These are phyloP conservation scores for Carex cristatella DNA, from an alignment of 176 grass and related monocot species.

Conservation along the genomic window DNA sequence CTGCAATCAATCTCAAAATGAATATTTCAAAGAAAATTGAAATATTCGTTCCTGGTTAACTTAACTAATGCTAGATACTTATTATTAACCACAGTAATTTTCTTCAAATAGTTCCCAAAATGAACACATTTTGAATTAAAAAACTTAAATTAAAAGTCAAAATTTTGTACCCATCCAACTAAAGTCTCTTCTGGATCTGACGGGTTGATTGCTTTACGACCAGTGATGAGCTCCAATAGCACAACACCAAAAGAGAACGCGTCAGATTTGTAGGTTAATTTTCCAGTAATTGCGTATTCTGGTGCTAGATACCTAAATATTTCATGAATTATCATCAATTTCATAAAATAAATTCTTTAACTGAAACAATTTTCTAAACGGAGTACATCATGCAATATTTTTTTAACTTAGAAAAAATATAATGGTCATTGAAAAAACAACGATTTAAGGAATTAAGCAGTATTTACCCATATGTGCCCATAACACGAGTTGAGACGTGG, in stretches of 20 bases:
- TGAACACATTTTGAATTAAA: neutral
- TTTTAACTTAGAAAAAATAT: neutral
- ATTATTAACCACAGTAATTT: neutral
- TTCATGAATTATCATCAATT: neutral
- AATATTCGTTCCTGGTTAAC: neutral
- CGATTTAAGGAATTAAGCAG: neutral
- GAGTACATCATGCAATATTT: neutral
- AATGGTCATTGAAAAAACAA: neutral
- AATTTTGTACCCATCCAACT: constrained; percentile 67
- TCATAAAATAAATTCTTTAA: neutral
- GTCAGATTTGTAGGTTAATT: constrained; percentile 78
- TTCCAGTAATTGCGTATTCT: constrained; percentile 78
- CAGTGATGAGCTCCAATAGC: constrained; percentile 88
- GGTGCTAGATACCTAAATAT: constrained; percentile 67
- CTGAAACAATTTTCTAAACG: neutral
- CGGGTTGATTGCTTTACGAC: constrained; percentile 68
- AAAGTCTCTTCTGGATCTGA: constrained; percentile 80
- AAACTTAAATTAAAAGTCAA: neutral
- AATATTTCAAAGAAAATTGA: neutral
- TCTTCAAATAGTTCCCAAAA: neutral
- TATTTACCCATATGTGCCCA: constrained; percentile 71
- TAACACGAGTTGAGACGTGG: constrained; percentile 65
- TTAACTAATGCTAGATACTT: neutral
- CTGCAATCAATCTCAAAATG: neutral
- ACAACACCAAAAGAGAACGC: constrained; percentile 95